Conservation (phyloP, 345 rosid species). For the Cardamine chenopodiifolia region DNA sequence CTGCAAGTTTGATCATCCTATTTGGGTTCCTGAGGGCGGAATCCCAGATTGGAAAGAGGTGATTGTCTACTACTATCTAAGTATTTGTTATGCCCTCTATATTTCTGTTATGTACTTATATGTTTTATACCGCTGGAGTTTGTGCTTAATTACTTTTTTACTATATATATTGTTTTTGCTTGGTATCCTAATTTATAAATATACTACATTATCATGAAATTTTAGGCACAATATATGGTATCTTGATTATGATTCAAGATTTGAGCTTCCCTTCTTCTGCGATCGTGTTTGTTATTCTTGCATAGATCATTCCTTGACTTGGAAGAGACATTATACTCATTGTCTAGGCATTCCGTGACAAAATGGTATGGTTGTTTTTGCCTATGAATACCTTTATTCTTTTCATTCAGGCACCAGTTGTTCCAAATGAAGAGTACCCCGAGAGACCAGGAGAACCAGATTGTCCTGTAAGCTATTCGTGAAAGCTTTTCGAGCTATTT, state of each 20-base stretch:
- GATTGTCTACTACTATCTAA: conserved; percentile 68
- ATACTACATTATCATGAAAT: conserved; percentile 17
- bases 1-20: conserved; percentile 99
- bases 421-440: conserved; percentile 63
- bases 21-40: conserved; percentile 99
- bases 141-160: conserved; percentile 6
- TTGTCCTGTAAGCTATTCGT: conserved; percentile 75
- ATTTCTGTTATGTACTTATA: conserved; percentile 26
- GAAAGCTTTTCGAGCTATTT: conserved; percentile 18
- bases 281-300: conserved; percentile 20
- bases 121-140: conserved; percentile 13
- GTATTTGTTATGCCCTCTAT: conserved; percentile 38
- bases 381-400: conserved; percentile 1
- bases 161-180: conserved; percentile 29
- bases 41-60: conserved; percentile 99
- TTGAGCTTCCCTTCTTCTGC: conserved; percentile 13
- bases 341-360: conserved; percentile 31
- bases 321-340: conserved; percentile 11
- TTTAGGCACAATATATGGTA: conserved; percentile 9
- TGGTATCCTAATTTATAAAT: conserved; percentile 19
- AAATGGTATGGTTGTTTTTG: conserved; percentile 11
- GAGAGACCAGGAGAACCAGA: conserved; percentile 90
- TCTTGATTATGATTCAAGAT: conserved; percentile 14
- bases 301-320: conserved; percentile 26
- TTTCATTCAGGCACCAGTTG: conserved; percentile 64